Conservation (phyloP, 208 protist species). For the Angomonas deanei region DNA sequence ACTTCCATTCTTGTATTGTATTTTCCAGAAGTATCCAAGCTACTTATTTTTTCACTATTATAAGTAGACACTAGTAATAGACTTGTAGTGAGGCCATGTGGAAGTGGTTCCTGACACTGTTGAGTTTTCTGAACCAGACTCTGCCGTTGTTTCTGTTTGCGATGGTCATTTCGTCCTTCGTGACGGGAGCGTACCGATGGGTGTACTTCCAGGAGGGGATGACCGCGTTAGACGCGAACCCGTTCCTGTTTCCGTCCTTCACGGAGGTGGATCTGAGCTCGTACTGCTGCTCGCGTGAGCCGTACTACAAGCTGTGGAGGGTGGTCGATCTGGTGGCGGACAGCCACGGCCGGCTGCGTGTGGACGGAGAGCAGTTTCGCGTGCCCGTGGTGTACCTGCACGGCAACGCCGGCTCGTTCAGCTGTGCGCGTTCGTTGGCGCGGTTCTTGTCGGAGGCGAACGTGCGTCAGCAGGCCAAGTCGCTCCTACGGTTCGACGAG, state of each 20-base stretch:
- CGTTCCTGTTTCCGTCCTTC: conserved; percentile 43
- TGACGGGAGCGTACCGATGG: not conserved
- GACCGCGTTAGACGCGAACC: conserved; percentile 9
- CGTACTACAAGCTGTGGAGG: conserved; percentile 54
- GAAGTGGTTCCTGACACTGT: no score
- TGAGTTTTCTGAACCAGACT: no score
- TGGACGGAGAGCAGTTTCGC: conserved; percentile 19
- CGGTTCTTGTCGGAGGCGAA: conserved; percentile 65
- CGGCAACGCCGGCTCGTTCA: conserved; percentile 76
- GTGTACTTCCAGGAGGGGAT: not conserved
- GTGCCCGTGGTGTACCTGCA: conserved; percentile 75
- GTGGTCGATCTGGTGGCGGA: conserved; percentile 63
- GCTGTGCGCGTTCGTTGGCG: conserved; percentile 58
- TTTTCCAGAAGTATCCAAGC: no score
- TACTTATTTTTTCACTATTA: not conserved
- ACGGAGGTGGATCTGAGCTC: conserved; percentile 26
- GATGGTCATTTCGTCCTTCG: not conserved
- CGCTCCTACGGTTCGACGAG: conserved; percentile 23
- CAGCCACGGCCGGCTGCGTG: conserved; percentile 25
- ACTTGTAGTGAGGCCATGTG: no score
- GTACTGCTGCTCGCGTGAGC: conserved; percentile 20
- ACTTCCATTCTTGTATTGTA: no score
- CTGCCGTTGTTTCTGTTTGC: no score
- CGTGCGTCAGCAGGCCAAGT: conserved; percentile 25
- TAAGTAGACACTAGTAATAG: not conserved